A percentile compares a stretch with the other conserved stretches of the same genome.
phyloP scores from a whole-genome alignment of 192 early-diverging fungal species.

The Podochytrium sp. region DNA sequence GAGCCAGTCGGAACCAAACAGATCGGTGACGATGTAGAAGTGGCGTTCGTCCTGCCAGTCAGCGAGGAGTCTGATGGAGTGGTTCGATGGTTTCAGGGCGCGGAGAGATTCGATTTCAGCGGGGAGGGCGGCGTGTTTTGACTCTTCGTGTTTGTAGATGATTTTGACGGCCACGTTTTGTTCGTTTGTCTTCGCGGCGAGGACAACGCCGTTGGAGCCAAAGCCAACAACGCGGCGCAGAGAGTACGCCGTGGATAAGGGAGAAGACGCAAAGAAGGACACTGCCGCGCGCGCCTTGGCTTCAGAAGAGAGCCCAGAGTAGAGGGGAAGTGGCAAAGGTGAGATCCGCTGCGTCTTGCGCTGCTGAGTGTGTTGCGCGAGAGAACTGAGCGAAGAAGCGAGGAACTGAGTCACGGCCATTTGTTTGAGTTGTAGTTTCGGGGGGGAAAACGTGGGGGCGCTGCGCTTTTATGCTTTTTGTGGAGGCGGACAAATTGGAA shows the following conservation, averaged over 20 bases:
- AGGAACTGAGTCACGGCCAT: neutral
- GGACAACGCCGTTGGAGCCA: slow-evolving; percentile 30
- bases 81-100: neutral
- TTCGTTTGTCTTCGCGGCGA: neutral
- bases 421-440: neutral
- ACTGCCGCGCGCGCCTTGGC: slow-evolving; percentile 10
- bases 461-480: neutral
- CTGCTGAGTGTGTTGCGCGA: neutral
- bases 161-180: slow-evolving; percentile 21
- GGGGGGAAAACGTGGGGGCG: neutral
- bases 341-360: neutral
- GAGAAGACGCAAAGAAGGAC: neutral
- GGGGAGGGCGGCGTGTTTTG: neutral
- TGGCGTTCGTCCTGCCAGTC: slow-evolving; percentile 20
- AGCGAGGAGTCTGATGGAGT: neutral
- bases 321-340: neutral
- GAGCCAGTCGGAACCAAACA: slow-evolving; percentile 21
- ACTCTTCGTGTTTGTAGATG: slow-evolving; percentile 11
- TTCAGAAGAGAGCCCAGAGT: neutral
- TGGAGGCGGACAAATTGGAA: neutral
- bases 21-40: slow-evolving; percentile 21
- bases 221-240: slow-evolving; percentile 23
- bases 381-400: neutral
- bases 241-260: neutral
- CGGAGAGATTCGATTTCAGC: neutral